A percentile compares a stretch with the other conserved stretches of the same genome.
Conservation (phyloP, 805 yeast genomes). For the Zygosaccharomyces bisporus region DNA sequence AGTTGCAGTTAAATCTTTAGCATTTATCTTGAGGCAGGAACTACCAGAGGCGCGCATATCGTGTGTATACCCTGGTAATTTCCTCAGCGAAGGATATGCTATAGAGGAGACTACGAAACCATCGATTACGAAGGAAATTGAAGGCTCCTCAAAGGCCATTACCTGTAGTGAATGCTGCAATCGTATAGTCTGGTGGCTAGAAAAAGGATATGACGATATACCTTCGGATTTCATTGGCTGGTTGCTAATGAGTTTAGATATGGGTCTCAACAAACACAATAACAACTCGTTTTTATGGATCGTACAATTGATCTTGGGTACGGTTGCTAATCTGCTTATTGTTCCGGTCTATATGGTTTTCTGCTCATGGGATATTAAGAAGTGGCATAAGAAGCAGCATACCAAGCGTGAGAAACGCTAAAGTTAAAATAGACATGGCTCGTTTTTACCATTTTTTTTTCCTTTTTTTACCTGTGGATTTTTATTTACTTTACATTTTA, state of each 20-base stretch:
- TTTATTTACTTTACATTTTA: no score
- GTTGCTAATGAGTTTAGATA: slow-evolving; percentile 60
- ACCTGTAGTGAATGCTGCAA: slow-evolving; percentile 63
- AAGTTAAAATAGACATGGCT: no score
- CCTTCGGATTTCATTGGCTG: slow-evolving; percentile 85
- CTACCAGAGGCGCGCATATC: slow-evolving; percentile 62
- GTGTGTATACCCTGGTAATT: slow-evolving; percentile 84
- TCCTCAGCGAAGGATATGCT: slow-evolving; percentile 79
- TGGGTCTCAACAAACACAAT: slow-evolving; percentile 61
- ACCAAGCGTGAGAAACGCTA: slow-evolving; percentile 4
- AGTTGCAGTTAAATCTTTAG: slow-evolving; percentile 72
- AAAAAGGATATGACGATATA: slow-evolving; percentile 64
- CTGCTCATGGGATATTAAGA: slow-evolving; percentile 49
- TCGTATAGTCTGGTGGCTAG: slow-evolving; percentile 51
- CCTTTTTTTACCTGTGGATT: neutral
- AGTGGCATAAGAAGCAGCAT: slow-evolving; percentile 42
- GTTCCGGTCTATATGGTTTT: slow-evolving; percentile 57
- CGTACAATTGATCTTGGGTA: slow-evolving; percentile 47
- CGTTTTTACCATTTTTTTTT: neutral
- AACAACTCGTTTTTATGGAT: slow-evolving; percentile 48
- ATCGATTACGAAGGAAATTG: slow-evolving; percentile 71
- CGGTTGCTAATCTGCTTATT: slow-evolving; percentile 45
- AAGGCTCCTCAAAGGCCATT: slow-evolving; percentile 77
- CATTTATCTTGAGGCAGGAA: slow-evolving; percentile 80
- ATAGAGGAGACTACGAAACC: slow-evolving; percentile 87